Conservation (phyloP, 2,329 filamentous ascomycete species). For the Grosmannia clavigera region DNA sequence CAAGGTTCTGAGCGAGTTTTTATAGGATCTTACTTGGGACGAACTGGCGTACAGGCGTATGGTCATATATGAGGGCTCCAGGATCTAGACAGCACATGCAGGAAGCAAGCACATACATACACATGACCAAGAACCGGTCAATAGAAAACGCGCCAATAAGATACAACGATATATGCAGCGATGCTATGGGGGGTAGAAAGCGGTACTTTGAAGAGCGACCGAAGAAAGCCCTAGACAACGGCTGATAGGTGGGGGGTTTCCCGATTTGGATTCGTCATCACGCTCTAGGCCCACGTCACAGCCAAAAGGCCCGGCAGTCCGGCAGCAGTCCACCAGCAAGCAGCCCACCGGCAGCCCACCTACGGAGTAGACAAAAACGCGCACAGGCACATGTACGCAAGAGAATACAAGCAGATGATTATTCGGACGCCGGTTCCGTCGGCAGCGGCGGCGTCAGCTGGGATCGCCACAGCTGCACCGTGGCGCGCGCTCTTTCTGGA, state of each 20-base stretch:
- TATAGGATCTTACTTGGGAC: constrained; percentile 15
- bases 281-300: too few species aligned
- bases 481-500: constrained; percentile 41
- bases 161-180: neutral
- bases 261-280: too few species aligned
- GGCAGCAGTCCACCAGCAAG: neutral
- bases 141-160: neutral
- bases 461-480: constrained; percentile 25
- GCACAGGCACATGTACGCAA: neutral
- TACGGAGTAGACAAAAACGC: neutral
- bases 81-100: neutral
- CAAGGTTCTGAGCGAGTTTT: constrained; percentile 42
- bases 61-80: neutral
- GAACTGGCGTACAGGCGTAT: neutral
- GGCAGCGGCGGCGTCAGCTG: constrained; percentile 3
- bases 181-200: neutral
- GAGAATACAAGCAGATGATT: constrained; percentile 1
- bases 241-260: too few species aligned
- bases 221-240: too few species aligned
- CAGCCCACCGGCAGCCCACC: neutral
- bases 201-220: too few species aligned
- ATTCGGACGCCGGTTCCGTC: constrained; percentile 3
- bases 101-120: neutral
- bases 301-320: too few species aligned
- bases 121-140: too few species aligned